These are phyloP conservation scores for Epichloe sylvatica DNA, from an alignment of 2,329 filamentous ascomycete species.

Conservation along the genomic window DNA sequence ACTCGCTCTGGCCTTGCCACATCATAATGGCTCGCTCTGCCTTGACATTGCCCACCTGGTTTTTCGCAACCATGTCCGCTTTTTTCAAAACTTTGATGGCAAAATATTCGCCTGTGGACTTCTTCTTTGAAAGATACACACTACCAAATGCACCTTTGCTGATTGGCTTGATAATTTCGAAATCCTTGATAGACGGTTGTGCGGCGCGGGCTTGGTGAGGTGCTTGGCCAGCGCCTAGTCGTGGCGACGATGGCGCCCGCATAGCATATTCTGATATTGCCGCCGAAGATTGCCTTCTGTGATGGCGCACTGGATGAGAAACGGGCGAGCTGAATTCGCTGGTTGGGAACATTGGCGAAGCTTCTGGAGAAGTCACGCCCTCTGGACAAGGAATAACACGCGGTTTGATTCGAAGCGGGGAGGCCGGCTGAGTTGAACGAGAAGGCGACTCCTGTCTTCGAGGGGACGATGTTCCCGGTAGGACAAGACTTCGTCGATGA, in stretches of 20 bases:
- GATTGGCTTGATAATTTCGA: slow-evolving; percentile 98
- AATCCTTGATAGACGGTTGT: slow-evolving; percentile 95
- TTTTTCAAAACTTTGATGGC: slow-evolving; percentile 98
- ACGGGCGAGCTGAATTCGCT: slow-evolving; percentile 71
- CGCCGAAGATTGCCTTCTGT: slow-evolving; percentile 82
- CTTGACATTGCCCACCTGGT: slow-evolving; percentile 98
- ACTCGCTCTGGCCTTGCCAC: slow-evolving; percentile 99
- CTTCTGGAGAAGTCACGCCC: slow-evolving; percentile 66
- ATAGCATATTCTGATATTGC: slow-evolving; percentile 58
- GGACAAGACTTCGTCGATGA: slow-evolving; percentile 73
- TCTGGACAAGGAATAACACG: slow-evolving; percentile 49
- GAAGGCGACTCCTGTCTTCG: slow-evolving; percentile 82
- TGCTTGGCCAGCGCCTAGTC: slow-evolving; percentile 58
- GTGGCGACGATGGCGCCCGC: slow-evolving; percentile 67
- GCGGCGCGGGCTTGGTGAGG: slow-evolving; percentile 78
- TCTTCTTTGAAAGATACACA: slow-evolving; percentile 96
- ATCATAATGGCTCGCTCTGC: slow-evolving; percentile 99
- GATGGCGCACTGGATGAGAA: slow-evolving; percentile 47
- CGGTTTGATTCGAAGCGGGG: slow-evolving; percentile 78
- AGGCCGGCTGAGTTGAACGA: slow-evolving; percentile 63
- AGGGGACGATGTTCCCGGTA: slow-evolving; percentile 65
- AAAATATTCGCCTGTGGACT: slow-evolving; percentile 94
- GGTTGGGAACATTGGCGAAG: slow-evolving; percentile 72
- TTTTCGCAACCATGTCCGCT: slow-evolving; percentile 99
- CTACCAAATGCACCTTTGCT: slow-evolving; percentile 98